These are phyloP conservation scores for Cercospora berteroae DNA, from an alignment of 2,329 filamentous ascomycete genomes.

Conservation along the genomic window DNA sequence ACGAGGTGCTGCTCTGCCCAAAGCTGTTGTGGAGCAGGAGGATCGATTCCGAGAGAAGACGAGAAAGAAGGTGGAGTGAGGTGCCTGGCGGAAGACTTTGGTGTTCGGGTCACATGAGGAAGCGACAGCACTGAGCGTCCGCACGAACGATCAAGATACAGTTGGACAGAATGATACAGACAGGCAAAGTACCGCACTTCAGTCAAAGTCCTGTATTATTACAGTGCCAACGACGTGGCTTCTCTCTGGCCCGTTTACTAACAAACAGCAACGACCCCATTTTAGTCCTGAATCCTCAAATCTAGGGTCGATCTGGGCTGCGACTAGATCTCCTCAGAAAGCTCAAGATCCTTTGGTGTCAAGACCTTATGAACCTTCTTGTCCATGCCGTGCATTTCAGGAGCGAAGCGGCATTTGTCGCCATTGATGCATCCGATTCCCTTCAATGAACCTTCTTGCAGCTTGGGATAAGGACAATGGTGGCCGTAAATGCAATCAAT, in stretches of 20 bases:
- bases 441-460: conserved; percentile 43
- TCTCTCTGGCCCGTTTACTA: not conserved
- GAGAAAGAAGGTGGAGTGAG: not conserved
- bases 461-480: conserved; percentile 54
- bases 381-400: conserved; percentile 59
- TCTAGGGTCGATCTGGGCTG: not conserved
- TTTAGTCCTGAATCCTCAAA: not conserved
- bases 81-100: not conserved
- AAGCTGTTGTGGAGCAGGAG: conserved; percentile 65
- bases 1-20: conserved; percentile 64
- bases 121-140: not conserved
- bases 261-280: not conserved
- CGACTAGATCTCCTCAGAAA: conserved; percentile 1
- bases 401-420: conserved; percentile 57
- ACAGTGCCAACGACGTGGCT: not conserved
- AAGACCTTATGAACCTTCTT: conserved; percentile 53
- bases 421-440: conserved; percentile 59
- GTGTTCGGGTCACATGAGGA: not conserved
- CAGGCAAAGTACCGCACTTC: not conserved
- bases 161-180: not conserved
- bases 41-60: conserved; percentile 56
- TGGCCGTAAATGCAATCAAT: conserved; percentile 63
- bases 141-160: not conserved
- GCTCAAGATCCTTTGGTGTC: conserved; percentile 20
- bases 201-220: not conserved